Conservation (phyloP, 2,329 filamentous ascomycete genomes). For the Scortechinia acanthostroma region DNA sequence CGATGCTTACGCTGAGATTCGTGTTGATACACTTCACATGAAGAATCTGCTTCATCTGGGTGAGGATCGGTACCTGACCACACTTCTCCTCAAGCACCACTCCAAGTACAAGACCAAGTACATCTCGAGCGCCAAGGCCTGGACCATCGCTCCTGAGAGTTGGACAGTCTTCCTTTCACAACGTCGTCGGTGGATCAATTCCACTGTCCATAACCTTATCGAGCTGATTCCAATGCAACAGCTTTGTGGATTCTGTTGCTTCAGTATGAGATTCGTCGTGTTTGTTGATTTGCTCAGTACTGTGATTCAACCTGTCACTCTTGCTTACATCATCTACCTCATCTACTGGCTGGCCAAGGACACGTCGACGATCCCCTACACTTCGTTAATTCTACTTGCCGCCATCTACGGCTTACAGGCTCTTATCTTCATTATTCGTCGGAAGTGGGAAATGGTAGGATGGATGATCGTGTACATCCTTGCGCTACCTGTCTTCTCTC, state of each 20-base stretch:
- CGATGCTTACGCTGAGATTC: slow-evolving; percentile 80
- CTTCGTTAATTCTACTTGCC: slow-evolving; percentile 81
- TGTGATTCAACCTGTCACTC: slow-evolving; percentile 81
- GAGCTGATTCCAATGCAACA: slow-evolving; percentile 89
- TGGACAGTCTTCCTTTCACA: slow-evolving; percentile 95
- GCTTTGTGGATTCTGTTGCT: slow-evolving; percentile 98
- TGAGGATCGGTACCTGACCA: slow-evolving; percentile 96
- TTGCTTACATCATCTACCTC: slow-evolving; percentile 84
- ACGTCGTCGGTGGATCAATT: slow-evolving; percentile 99
- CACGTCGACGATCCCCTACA: slow-evolving; percentile 65
- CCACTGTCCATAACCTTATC: slow-evolving; percentile 92
- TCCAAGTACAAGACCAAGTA: slow-evolving; percentile 97
- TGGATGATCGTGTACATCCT: slow-evolving; percentile 97
- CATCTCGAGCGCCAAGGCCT: slow-evolving; percentile 83
- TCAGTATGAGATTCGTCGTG: slow-evolving; percentile 97
- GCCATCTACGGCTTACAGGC: slow-evolving; percentile 97
- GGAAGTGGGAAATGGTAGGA: slow-evolving; percentile 99
- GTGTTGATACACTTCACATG: slow-evolving; percentile 96
- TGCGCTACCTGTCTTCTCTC: slow-evolving; percentile 85
- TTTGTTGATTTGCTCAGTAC: slow-evolving; percentile 91
- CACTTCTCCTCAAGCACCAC: slow-evolving; percentile 85
- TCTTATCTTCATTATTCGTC: slow-evolving; percentile 89
- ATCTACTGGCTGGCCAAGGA: slow-evolving; percentile 66
- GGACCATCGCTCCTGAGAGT: slow-evolving; percentile 92
- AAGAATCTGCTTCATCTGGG: slow-evolving; percentile 95